Conservation (phyloP, 2,329 filamentous ascomycete genomes). For the Fonsecaea nubica region DNA sequence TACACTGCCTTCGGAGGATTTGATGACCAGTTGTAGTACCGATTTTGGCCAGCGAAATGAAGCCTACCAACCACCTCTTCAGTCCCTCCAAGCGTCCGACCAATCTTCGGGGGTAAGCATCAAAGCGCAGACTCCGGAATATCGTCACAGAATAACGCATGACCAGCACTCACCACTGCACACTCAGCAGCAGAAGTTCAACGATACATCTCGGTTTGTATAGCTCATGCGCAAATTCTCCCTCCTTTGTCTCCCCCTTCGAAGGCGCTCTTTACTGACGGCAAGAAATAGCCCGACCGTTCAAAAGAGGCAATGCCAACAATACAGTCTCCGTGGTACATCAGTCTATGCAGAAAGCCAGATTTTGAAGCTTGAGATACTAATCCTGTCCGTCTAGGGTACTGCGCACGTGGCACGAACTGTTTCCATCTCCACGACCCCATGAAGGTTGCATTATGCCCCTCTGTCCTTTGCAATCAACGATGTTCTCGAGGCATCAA, state of each 20-base stretch:
- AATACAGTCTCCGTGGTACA: slow-evolving; percentile 27
- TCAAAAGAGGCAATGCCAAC: slow-evolving; percentile 4
- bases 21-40: background rate
- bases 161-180: background rate
- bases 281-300: background rate
- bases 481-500: slow-evolving; percentile 63
- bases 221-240: background rate
- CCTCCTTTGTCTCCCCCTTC: background rate
- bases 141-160: background rate
- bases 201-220: background rate
- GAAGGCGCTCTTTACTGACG: background rate
- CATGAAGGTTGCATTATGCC: slow-evolving; percentile 87
- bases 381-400: slow-evolving; percentile 63
- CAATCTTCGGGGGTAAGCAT: background rate
- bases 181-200: background rate
- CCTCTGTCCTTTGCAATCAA: slow-evolving; percentile 71
- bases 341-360: background rate
- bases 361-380: background rate
- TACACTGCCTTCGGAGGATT: background rate
- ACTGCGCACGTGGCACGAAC: slow-evolving; percentile 78
- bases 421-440: slow-evolving; percentile 87
- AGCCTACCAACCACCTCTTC: background rate
- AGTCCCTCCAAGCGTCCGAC: background rate
- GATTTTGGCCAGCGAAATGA: background rate
- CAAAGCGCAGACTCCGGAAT: background rate